Conservation (phyloP, 78 protist species). For the Guillardia theta region DNA sequence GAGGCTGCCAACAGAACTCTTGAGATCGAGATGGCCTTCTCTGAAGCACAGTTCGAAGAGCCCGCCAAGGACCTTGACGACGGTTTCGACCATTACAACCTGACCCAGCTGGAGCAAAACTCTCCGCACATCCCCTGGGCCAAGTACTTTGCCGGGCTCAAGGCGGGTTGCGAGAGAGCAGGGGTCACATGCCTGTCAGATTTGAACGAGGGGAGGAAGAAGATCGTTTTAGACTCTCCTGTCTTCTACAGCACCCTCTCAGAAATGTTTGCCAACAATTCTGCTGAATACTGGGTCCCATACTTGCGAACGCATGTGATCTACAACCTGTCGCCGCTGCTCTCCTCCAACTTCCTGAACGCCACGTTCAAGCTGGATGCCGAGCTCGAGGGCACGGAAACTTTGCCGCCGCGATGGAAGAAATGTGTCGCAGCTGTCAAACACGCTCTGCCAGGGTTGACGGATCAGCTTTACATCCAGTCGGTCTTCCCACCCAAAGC, state of each 20-base stretch:
- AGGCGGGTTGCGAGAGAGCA: neutral
- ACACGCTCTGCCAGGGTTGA: neutral
- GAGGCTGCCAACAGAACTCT: neutral
- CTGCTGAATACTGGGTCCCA: neutral
- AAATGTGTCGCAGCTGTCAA: constrained; percentile 18
- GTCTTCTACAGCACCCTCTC: neutral
- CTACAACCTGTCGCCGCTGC: constrained; percentile 40
- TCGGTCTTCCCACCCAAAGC: neutral
- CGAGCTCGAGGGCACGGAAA: constrained; percentile 24
- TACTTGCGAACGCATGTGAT: constrained; percentile 7
- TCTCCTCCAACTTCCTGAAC: neutral
- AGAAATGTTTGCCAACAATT: neutral
- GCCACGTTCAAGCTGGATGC: neutral
- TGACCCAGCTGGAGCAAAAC: neutral
- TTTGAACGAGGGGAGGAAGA: neutral
- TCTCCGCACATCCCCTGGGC: neutral
- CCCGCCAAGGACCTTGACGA: neutral
- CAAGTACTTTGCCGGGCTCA: neutral
- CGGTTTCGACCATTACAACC: neutral
- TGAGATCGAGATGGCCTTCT: neutral
- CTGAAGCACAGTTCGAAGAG: neutral
- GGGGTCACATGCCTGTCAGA: neutral
- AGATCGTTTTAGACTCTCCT: constrained; percentile 7
- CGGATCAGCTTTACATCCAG: neutral
- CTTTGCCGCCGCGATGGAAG: neutral